These are phyloP conservation scores for Forsythia suspensa DNA, from an alignment of 257 asterid species.

Conservation along the genomic window DNA sequence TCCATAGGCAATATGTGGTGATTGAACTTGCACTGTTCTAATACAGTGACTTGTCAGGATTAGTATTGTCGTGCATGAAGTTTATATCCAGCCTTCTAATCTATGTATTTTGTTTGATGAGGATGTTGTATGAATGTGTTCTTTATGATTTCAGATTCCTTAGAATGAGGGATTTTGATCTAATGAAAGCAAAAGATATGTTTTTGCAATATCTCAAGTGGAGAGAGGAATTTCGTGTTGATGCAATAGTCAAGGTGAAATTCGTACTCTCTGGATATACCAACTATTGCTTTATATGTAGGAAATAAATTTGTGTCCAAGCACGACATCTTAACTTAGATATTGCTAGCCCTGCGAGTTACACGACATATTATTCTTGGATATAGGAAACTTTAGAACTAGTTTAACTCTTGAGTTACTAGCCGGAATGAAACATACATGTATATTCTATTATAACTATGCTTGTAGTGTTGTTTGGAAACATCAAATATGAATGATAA, in stretches of 20 bases:
- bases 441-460: not conserved
- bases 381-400: not conserved
- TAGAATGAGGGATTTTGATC: constrained; percentile 68
- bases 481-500: not conserved
- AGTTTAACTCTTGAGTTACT: not conserved
- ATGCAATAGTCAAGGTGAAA: constrained; percentile 48
- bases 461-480: not conserved
- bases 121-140: not conserved
- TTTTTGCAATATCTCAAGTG: constrained; percentile 59
- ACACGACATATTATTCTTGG: not conserved
- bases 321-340: not conserved
- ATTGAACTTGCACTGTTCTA: not conserved
- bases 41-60: not conserved
- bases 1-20: not conserved
- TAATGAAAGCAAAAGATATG: constrained; percentile 53
- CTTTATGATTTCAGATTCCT: constrained; percentile 53
- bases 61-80: not conserved
- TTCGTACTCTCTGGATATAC: not conserved
- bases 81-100: not conserved
- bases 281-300: not conserved
- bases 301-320: not conserved
- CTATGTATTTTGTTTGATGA: not conserved
- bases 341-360: not conserved
- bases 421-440: not conserved
- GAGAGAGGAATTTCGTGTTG: constrained; percentile 67